These are phyloP conservation scores for Mortierella antarctica DNA, from an alignment of 192 early-diverging fungal species.

Conservation along the genomic window DNA sequence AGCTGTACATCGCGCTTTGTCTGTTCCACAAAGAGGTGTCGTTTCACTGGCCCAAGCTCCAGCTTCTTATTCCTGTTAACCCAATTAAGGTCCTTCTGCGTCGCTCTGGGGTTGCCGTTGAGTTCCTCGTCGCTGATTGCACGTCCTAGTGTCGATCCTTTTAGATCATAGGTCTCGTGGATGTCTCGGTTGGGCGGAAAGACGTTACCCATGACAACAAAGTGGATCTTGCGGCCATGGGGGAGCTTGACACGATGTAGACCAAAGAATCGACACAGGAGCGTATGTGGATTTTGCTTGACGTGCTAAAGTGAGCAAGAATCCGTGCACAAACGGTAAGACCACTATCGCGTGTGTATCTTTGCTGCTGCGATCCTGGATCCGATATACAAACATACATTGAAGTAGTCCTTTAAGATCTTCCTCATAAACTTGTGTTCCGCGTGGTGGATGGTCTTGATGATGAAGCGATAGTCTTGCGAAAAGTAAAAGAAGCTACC, in stretches of 20 bases:
- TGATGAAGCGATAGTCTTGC: slow-evolving; percentile 97
- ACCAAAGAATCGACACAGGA: slow-evolving; percentile 94
- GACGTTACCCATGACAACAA: slow-evolving; percentile 99
- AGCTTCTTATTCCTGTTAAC: slow-evolving; percentile 75
- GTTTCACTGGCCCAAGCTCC: slow-evolving; percentile 85
- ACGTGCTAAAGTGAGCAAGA: slow-evolving; percentile 70
- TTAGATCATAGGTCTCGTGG: slow-evolving; percentile 95
- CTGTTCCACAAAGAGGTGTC: slow-evolving; percentile 82
- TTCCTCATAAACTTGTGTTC: slow-evolving; percentile 95
- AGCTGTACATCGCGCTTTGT: slow-evolving; percentile 88
- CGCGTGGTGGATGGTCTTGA: slow-evolving; percentile 95
- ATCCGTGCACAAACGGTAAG: background rate
- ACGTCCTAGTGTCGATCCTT: slow-evolving; percentile 93
- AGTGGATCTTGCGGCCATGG: slow-evolving; percentile 94
- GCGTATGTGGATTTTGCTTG: slow-evolving; percentile 88
- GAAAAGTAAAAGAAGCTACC: slow-evolving; percentile 99
- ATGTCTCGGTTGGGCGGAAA: slow-evolving; percentile 98
- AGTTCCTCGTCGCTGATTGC: slow-evolving; percentile 81
- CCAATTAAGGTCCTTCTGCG: slow-evolving; percentile 99
- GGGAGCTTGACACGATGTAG: slow-evolving; percentile 96
- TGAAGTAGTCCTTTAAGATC: slow-evolving; percentile 89
- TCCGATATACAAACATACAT: slow-evolving; percentile 60
- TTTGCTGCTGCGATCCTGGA: no score
- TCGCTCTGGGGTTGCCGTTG: slow-evolving; percentile 84
- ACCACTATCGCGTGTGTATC: no score